Evolutionary conservation across 106 monocot species (phyloP), one percentile per base, ranked within the genome.

Genomic region (Narthecium ossifragum): DNA sequence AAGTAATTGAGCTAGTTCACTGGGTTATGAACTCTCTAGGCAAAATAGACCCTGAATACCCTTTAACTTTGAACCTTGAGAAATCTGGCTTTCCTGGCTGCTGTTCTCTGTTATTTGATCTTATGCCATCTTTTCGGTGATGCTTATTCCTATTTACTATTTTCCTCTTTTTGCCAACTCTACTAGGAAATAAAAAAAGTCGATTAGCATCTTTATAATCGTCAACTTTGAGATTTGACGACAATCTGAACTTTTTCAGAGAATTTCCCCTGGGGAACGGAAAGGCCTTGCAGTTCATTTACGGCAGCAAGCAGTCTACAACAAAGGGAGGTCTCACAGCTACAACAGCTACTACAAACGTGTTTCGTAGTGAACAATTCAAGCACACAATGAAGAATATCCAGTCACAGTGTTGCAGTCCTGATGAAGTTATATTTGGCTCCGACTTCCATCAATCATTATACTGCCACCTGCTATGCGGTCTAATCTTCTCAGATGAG

Each of bases 381-480:
- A 84, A 70, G 57, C 21, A 49, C 40, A 81, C 81, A 0, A 85
- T 90, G 87, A 81, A 78, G 29, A 73, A 80, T 30, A 84, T 84
- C 39, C 68, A 68, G 23, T 80, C 80, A 2, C 70, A 80, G 45
- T 60, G 67, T 25, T 78, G 78, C 57, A 78, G 87, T 51, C 92
- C 87, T 21, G 80, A 84, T 34, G 84, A 83, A 76, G 92, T 92
- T 20, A 84, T 92, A 31, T 87, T 92, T 36, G 72, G 84, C 12
- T 51, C 71, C 1, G 83, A 83, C 34, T 92, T 75, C 80, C 51
- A 78, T 32, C 87, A 92, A 56, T 78, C 87, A 11, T 53, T 87
- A 24, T 92, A 92, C 33, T 92, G 92, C 57, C 92, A 92, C 72
- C 78, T 92, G 12, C 60, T 92, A 2, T 92, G 87, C 34, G 92